Percentiles rank a stretch among this genome's conserved stretches.
phyloP scores from a whole-genome alignment of 164 flowering plant genomes.

The Houttuynia cordata region DNA sequence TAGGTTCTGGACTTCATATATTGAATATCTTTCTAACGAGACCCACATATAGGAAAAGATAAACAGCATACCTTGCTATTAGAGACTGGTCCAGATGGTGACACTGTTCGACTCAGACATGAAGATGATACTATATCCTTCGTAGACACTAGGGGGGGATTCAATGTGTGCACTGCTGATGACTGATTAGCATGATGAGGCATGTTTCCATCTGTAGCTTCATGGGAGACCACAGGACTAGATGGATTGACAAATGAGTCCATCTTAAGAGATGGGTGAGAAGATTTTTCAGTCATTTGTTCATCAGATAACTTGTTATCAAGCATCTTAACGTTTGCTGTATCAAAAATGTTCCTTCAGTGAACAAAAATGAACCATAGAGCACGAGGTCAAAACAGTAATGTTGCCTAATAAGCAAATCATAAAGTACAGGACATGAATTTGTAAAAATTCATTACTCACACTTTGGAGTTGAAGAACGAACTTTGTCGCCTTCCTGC shows the following conservation, averaged over 20 bases:
- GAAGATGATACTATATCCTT: slow-evolving; percentile 17
- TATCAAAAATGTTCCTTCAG: slow-evolving; percentile 7
- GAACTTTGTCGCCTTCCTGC: slow-evolving; percentile 32
- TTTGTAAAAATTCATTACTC: slow-evolving; percentile 14
- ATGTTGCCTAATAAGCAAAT: neutral
- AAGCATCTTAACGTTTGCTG: slow-evolving; percentile 14
- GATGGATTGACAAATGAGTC: slow-evolving; percentile 13
- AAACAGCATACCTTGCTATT: slow-evolving; percentile 32
- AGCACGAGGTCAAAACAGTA: neutral
- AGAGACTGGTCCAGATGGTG: slow-evolving; percentile 19
- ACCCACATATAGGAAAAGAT: neutral
- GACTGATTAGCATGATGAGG: slow-evolving; percentile 12
- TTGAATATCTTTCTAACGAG: too few species aligned
- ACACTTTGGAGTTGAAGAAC: slow-evolving; percentile 24
- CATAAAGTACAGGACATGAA: too few species aligned
- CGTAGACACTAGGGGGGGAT: slow-evolving; percentile 15
- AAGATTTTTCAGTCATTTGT: slow-evolving; percentile 10
- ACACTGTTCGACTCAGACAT: slow-evolving; percentile 12
- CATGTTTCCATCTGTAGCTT: slow-evolving; percentile 16
- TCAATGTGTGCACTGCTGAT: slow-evolving; percentile 11
- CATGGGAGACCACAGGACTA: slow-evolving; percentile 12
- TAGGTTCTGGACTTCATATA: too few species aligned
- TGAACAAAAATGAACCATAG: neutral
- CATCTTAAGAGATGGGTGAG: slow-evolving; percentile 9
- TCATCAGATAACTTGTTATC: slow-evolving; percentile 14